Base-by-base conservation (phyloP, 768 basidiomycete genomes). In the Fistulinella prunicolor region DNA sequence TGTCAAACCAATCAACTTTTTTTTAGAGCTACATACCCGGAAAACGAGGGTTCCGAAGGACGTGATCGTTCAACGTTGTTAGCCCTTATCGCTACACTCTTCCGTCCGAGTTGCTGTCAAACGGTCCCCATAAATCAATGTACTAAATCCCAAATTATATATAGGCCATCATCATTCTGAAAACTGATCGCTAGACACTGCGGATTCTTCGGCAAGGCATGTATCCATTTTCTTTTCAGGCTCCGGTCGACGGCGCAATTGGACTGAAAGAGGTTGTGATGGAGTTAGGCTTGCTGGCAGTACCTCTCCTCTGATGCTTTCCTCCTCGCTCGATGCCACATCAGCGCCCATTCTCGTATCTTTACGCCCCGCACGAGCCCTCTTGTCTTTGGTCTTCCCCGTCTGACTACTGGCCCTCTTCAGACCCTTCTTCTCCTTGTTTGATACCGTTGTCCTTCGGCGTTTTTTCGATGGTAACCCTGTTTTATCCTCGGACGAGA, bases 171-270 rank as follows among this genome's bases (percentile, higher is more conserved):
- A 53, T 34, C 16, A 53, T 44, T 49, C 47, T 10, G 37, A 43
- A 44, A 20, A 9, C 39, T 43, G 36, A 29, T 48, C 41, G 26
- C 22, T 17, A 41, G 58, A 40, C 4, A 41, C 48, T 1, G 46
- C 26, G 0, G 43, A 35, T 37, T 49, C 51, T 19, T 62, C 50
- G 47, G 44, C 38, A 54, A 32, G 7, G 32, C 16, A 8, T 29
- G 23, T 36, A 17, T 59, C 47, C 52, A 49, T 53, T 49, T 44
- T 55, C 41, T 51, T 50, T 47, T 49, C 43, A n/a, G 67, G 69
- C 51, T 69, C 74, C 30, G 71, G 71, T 30, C 75, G 67, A 17
- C 74, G 74, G 17, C 78, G 73, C 29, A 78, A 51, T 24, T 64
- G 63, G 0, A 69, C 63, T 5, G 55, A 60, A 21, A 65, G 59